These are phyloP conservation scores for Cyberlindnera sargentensis DNA, from an alignment of 805 yeast genomes.

Conservation along the genomic window DNA sequence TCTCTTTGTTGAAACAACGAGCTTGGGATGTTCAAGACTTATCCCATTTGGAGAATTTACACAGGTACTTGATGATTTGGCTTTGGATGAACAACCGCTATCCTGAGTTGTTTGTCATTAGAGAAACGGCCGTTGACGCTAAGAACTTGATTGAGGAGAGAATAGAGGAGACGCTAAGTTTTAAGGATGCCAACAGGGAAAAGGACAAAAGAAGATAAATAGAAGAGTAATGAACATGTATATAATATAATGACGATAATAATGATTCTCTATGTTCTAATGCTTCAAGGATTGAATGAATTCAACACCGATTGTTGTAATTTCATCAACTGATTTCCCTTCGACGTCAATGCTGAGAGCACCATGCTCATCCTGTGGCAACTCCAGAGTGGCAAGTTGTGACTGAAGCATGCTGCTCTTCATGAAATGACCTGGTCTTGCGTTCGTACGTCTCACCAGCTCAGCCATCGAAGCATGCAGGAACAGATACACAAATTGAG, in stretches of 20 bases:
- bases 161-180: conserved; percentile 31
- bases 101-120: conserved; percentile 74
- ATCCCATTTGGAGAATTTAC: conserved; percentile 49
- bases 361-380: conserved; percentile 43
- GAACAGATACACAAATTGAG: conserved; percentile 55
- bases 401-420: conserved; percentile 76
- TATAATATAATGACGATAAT: not conserved
- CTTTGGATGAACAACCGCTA: conserved; percentile 86
- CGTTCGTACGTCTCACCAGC: conserved; percentile 50
- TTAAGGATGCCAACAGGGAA: conserved; percentile 1
- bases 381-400: conserved; percentile 68
- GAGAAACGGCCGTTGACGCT: conserved; percentile 63
- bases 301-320: conserved; percentile 5
- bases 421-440: conserved; percentile 80
- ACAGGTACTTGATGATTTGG: conserved; percentile 58
- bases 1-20: conserved; percentile 2
- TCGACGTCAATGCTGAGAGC: conserved; percentile 27
- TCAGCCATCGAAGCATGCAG: conserved; percentile 58
- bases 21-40: conserved; percentile 10
- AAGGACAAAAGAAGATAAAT: not conserved
- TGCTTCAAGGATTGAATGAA: conserved; percentile 4
- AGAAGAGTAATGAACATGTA: not conserved
- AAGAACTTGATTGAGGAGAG: conserved; percentile 58
- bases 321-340: conserved; percentile 16
- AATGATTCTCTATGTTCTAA: not conserved